phyloP scores from a whole-genome alignment of 2,329 filamentous ascomycete genomes.

The Cercospora sojina region DNA sequence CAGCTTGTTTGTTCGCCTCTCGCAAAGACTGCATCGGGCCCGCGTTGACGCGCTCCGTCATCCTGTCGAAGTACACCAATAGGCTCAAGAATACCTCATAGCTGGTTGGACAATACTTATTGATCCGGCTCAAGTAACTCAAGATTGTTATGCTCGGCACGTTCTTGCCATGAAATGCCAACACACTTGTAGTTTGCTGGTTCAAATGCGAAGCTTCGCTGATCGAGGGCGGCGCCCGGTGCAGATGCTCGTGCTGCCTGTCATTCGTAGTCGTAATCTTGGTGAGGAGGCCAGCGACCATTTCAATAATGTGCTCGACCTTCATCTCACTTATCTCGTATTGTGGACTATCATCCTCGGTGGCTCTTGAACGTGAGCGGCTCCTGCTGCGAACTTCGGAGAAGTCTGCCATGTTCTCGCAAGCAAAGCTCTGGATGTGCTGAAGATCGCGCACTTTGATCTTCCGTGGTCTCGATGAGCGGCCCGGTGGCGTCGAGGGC shows the following conservation, averaged over 20 bases:
- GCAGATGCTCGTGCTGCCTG: slow-evolving; percentile 84
- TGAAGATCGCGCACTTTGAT: slow-evolving; percentile 85
- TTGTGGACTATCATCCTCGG: slow-evolving; percentile 57
- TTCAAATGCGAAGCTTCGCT: slow-evolving; percentile 60
- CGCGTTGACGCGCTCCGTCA: slow-evolving; percentile 94
- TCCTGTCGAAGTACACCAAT: slow-evolving; percentile 95
- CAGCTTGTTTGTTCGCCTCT: slow-evolving; percentile 51
- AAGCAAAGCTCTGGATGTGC: slow-evolving; percentile 86
- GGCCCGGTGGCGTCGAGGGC: slow-evolving; percentile 29
- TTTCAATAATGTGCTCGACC: slow-evolving; percentile 94
- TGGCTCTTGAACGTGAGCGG: slow-evolving; percentile 44
- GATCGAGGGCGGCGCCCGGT: slow-evolving; percentile 66
- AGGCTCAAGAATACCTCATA: slow-evolving; percentile 97
- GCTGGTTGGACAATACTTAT: slow-evolving; percentile 98
- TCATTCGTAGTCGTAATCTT: slow-evolving; percentile 98
- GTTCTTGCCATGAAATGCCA: slow-evolving; percentile 97
- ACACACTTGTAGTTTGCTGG: slow-evolving; percentile 68
- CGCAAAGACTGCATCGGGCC: slow-evolving; percentile 66
- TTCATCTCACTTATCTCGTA: slow-evolving; percentile 99
- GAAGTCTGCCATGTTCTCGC: slow-evolving; percentile 66
- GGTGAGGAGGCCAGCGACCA: slow-evolving; percentile 93
- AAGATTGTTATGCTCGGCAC: slow-evolving; percentile 95
- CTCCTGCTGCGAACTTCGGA: slow-evolving; percentile 46
- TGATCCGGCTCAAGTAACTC: slow-evolving; percentile 92
- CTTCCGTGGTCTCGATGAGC: slow-evolving; percentile 51